These are phyloP conservation scores for Lentinula edodes DNA, from an alignment of 768 basidiomycete genomes.

Conservation along the genomic window DNA sequence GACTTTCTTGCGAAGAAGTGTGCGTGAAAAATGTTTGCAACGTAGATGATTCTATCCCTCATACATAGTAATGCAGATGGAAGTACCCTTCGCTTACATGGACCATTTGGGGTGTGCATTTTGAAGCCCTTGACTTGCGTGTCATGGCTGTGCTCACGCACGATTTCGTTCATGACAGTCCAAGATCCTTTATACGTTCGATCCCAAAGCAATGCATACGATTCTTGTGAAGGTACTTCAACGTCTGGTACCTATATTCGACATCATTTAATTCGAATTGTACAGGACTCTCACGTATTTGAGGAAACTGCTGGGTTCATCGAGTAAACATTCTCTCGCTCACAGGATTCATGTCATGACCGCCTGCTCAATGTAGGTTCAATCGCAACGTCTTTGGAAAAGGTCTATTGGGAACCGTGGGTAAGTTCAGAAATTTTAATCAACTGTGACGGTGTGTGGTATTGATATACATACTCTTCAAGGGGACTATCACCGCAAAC, in stretches of 20 bases:
- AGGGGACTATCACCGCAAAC: constrained; percentile 20
- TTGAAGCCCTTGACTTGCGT: not conserved
- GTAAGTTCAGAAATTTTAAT: not conserved
- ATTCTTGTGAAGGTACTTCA: not conserved
- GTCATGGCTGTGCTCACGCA: not conserved
- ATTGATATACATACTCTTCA: too few relatives aligned
- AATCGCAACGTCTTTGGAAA: not conserved
- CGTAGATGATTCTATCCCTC: too few relatives aligned
- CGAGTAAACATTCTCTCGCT: not conserved
- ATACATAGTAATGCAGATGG: not conserved
- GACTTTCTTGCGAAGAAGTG: not conserved
- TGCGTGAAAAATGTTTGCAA: not conserved
- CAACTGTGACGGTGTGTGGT: not conserved
- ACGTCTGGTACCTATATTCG: not conserved
- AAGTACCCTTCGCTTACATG: not conserved
- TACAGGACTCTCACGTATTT: not conserved
- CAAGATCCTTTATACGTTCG: not conserved
- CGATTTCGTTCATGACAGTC: not conserved
- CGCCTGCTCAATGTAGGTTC: not conserved
- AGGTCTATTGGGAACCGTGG: not conserved
- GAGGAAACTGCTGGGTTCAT: not conserved
- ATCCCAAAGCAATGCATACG: constrained; percentile 1
- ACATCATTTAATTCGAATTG: not conserved
- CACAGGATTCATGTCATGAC: not conserved
- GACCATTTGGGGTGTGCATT: not conserved